A percentile compares a stretch with the other conserved stretches of the same genome.
Conservation (phyloP, 1,284 basidiomycete species). For the Pseudozyma thailandica region DNA sequence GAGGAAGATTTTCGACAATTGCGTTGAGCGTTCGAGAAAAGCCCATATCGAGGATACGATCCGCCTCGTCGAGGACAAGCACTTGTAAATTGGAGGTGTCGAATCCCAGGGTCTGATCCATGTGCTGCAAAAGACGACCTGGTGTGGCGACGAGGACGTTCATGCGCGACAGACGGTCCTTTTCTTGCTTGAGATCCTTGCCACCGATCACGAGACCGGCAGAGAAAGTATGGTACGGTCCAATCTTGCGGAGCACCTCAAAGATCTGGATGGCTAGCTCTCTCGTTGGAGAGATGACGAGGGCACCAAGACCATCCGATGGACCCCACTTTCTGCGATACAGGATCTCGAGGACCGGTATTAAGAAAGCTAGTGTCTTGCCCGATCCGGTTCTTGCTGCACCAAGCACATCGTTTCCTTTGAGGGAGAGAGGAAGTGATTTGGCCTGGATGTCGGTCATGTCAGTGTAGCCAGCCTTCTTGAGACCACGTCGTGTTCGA, state of each 20-base stretch:
- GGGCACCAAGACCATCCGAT: conserved; percentile 85
- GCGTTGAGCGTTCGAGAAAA: conserved; percentile 89
- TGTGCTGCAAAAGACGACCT: conserved; percentile 92
- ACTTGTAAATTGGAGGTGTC: conserved; percentile 89
- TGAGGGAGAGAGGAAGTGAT: conserved; percentile 60
- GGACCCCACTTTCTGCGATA: conserved; percentile 82
- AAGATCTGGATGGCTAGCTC: conserved; percentile 98
- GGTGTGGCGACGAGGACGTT: conserved; percentile 98
- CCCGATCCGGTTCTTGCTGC: conserved; percentile 84
- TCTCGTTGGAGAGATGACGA: conserved; percentile 93
- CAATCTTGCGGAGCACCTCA: conserved; percentile 90
- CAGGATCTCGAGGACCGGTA: conserved; percentile 80
- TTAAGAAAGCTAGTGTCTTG: conserved; percentile 83
- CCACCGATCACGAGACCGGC: conserved; percentile 96
- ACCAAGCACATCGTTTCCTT: conserved; percentile 73
- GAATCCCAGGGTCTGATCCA: conserved; percentile 97
- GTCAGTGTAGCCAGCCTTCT: conserved; percentile 60
- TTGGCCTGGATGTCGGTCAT: conserved; percentile 65
- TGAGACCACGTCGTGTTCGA: conserved; percentile 58
- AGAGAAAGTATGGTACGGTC: conserved; percentile 88
- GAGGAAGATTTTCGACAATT: conserved; percentile 81
- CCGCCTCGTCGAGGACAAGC: conserved; percentile 96
- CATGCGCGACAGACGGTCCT: conserved; percentile 82
- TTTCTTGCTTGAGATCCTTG: conserved; percentile 93
- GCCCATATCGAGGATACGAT: conserved; percentile 95